These are phyloP conservation scores for Pelargonium citronellum DNA, from an alignment of 441 rosid species.

Conservation along the genomic window DNA sequence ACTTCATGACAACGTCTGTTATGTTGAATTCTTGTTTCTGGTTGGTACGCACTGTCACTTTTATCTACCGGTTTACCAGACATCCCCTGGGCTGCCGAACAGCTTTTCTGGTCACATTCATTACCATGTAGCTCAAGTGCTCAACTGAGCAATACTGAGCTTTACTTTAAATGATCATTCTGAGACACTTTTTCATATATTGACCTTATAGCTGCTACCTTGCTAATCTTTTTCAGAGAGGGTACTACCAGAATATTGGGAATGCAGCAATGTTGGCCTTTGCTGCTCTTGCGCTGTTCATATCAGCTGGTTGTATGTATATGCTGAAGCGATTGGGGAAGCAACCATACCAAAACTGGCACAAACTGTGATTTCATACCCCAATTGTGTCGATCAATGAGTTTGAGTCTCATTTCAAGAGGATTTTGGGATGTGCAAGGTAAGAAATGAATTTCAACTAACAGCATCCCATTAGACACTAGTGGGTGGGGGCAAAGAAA, in stretches of 20 bases:
- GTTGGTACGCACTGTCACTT: too few species aligned
- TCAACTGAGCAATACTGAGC: not conserved
- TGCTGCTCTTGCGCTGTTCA: constrained; percentile 59
- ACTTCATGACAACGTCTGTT: too few species aligned
- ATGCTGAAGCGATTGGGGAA: constrained; percentile 78
- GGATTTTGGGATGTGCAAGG: too few species aligned
- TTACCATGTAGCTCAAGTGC: too few species aligned
- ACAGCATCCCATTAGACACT: too few species aligned
- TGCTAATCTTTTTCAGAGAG: constrained; percentile 50
- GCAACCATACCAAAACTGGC: constrained; percentile 83
- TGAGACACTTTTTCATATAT: not conserved
- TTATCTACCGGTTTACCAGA: too few species aligned
- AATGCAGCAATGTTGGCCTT: constrained; percentile 64
- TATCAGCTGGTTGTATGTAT: constrained; percentile 73
- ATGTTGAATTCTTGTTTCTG: too few species aligned
- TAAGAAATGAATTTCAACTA: too few species aligned
- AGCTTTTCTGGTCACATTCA: not conserved
- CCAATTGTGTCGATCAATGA: not conserved
- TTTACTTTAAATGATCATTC: not conserved
- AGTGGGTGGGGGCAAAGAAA: too few species aligned
- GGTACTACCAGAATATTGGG: constrained; percentile 50
- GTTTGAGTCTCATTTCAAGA: too few species aligned
- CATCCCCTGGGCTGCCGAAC: too few species aligned
- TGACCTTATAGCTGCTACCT: constrained; percentile 16
- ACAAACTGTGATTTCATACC: constrained; percentile 41